Conservation (phyloP, 805 yeast species). For the Nakazawaea pomicola region DNA sequence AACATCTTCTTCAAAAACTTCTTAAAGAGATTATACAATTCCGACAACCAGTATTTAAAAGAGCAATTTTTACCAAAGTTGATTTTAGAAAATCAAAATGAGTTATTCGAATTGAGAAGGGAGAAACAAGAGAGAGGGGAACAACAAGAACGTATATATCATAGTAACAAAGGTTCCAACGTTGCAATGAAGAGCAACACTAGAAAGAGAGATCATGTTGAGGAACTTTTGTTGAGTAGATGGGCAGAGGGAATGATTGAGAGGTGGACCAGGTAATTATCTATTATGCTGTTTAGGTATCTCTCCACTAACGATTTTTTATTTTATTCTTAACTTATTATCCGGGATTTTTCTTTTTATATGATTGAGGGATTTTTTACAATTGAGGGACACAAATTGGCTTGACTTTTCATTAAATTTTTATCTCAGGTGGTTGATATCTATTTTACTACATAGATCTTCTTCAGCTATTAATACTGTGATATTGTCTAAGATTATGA, state of each 20-base stretch:
- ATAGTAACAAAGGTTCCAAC: not conserved
- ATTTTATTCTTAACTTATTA: not conserved
- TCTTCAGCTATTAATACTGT: too few relatives aligned
- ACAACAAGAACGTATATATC: constrained; percentile 1
- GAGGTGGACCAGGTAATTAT: constrained; percentile 12
- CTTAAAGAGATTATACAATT: constrained; percentile 26
- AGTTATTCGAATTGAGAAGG: constrained; percentile 13
- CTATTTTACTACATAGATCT: too few relatives aligned
- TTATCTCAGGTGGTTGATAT: too few relatives aligned
- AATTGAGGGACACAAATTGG: too few relatives aligned
- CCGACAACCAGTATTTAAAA: constrained; percentile 21
- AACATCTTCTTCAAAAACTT: constrained; percentile 25
- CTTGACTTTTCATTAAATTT: too few relatives aligned
- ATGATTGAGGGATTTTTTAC: too few relatives aligned
- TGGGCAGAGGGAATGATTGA: constrained; percentile 40
- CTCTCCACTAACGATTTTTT: not conserved
- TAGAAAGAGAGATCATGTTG: constrained; percentile 27
- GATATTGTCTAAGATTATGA: too few relatives aligned
- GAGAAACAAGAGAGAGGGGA: constrained; percentile 4
- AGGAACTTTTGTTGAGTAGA: constrained; percentile 40
- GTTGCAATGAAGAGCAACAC: not conserved
- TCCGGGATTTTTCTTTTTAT: not conserved
- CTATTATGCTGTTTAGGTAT: not conserved
- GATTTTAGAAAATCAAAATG: constrained; percentile 19
- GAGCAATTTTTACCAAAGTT: constrained; percentile 23